phyloP scores from a whole-genome alignment of 495 filamentous ascomycete species.

The Xylaria grammica region DNA sequence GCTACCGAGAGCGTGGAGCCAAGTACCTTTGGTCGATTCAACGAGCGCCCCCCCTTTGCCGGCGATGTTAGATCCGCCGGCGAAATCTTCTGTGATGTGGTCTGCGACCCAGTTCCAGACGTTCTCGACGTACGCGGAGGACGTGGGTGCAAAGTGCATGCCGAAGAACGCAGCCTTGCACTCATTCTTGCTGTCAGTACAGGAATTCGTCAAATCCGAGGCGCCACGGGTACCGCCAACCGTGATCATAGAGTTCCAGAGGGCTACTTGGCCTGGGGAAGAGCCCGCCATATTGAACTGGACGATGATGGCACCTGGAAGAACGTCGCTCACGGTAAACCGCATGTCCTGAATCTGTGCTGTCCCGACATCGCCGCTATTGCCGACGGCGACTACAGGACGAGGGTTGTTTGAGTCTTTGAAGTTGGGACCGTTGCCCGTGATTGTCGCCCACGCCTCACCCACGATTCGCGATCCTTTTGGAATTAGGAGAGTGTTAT shows the following conservation, averaged over 20 bases:
- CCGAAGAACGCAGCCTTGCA: slow-evolving; percentile 66
- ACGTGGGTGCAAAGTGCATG: slow-evolving; percentile 66
- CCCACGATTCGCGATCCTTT: slow-evolving; percentile 58
- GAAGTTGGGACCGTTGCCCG: slow-evolving; percentile 57
- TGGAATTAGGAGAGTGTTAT: slow-evolving; percentile 57
- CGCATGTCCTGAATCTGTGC: slow-evolving; percentile 65
- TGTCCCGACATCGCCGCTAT: slow-evolving; percentile 57
- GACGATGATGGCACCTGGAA: slow-evolving; percentile 54
- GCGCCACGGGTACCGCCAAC: slow-evolving; percentile 64
- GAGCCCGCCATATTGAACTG: slow-evolving; percentile 65
- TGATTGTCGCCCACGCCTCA: slow-evolving; percentile 55
- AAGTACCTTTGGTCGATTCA: slow-evolving; percentile 62
- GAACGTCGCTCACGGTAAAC: slow-evolving; percentile 51
- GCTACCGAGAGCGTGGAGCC: slow-evolving; percentile 70
- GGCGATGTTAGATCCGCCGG: slow-evolving; percentile 49
- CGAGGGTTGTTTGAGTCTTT: slow-evolving; percentile 53
- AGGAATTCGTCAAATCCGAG: slow-evolving; percentile 41
- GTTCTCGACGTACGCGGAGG: slow-evolving; percentile 69
- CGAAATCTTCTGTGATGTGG: slow-evolving; percentile 68
- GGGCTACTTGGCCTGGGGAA: slow-evolving; percentile 59
- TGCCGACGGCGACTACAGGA: slow-evolving; percentile 65
- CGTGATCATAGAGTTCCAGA: slow-evolving; percentile 66
- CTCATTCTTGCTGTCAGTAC: slow-evolving; percentile 48
- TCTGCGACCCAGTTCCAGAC: slow-evolving; percentile 76
- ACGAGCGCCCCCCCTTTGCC: slow-evolving; percentile 59